Conservation (phyloP, 106 monocot species). For the Dioscorea dumetorum region DNA sequence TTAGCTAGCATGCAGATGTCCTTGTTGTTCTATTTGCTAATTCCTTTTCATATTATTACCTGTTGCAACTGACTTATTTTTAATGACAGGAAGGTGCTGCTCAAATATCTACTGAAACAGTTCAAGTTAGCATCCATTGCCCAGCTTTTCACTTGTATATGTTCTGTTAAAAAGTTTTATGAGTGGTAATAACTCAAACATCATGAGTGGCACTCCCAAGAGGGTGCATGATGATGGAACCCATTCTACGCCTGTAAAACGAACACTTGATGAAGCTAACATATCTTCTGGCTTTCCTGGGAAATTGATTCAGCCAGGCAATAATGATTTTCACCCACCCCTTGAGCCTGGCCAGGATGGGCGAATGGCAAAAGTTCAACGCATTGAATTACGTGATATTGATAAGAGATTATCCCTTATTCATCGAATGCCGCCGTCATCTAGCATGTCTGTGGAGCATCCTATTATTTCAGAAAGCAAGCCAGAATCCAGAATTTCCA, state of each 20-base stretch:
- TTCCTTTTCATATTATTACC: too few relatives aligned
- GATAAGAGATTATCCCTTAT: slow-evolving; percentile 46
- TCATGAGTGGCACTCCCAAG: slow-evolving; percentile 72
- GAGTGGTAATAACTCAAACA: slow-evolving; percentile 10
- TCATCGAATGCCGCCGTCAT: slow-evolving; percentile 34
- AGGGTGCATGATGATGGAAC: slow-evolving; percentile 67
- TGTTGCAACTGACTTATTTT: too few relatives aligned
- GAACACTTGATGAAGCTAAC: slow-evolving; percentile 52
- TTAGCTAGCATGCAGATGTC: too few relatives aligned
- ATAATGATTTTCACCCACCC: slow-evolving; percentile 48
- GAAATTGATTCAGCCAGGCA: slow-evolving; percentile 29
- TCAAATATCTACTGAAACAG: too few relatives aligned
- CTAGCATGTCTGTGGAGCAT: slow-evolving; percentile 33
- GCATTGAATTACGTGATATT: slow-evolving; percentile 60
- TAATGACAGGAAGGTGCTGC: too few relatives aligned
- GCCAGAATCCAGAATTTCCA: slow-evolving; percentile 33
- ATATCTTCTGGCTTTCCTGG: slow-evolving; percentile 38
- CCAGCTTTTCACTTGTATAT: too few relatives aligned
- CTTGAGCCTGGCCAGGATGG: slow-evolving; percentile 64
- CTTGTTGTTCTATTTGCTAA: too few relatives aligned
- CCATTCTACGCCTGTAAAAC: slow-evolving; percentile 51
- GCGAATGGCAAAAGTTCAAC: slow-evolving; percentile 58
- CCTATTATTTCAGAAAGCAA: slow-evolving; percentile 35
- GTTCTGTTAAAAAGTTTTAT: too few relatives aligned
- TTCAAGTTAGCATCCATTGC: too few relatives aligned